Conservation (phyloP, 83 land plant species). For the Picea abies region DNA sequence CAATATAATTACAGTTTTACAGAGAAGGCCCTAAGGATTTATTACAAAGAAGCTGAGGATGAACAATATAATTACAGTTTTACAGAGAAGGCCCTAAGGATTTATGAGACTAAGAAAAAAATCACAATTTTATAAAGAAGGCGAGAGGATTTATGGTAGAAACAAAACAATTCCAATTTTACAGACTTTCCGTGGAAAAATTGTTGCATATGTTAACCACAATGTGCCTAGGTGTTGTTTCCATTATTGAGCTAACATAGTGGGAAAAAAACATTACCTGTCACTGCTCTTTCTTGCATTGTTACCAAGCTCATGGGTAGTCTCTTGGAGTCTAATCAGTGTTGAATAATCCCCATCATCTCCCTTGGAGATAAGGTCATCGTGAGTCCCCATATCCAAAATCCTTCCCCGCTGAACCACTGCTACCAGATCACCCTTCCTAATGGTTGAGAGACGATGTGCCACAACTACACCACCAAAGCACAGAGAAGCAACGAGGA, state of each 20-base stretch:
- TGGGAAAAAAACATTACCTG: slow-evolving; percentile 22
- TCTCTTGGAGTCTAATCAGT: slow-evolving; percentile 67
- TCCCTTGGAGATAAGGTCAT: slow-evolving; percentile 68
- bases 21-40: too few species aligned
- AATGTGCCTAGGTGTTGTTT: not conserved
- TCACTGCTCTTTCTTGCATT: slow-evolving; percentile 72
- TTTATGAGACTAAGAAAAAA: too few species aligned
- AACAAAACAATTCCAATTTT: not conserved
- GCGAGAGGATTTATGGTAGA: too few species aligned
- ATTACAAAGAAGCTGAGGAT: too few species aligned
- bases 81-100: too few species aligned
- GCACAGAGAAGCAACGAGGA: too few species aligned
- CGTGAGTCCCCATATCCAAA: slow-evolving; percentile 70
- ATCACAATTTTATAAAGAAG: too few species aligned
- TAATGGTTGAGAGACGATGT: slow-evolving; percentile 82
- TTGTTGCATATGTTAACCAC: not conserved
- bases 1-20: too few species aligned
- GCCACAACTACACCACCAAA: slow-evolving; percentile 59
- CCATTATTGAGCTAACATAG: not conserved
- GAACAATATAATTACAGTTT: too few species aligned
- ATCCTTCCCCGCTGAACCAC: slow-evolving; percentile 68
- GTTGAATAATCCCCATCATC: slow-evolving; percentile 63
- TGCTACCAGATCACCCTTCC: slow-evolving; percentile 74
- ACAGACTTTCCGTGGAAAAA: too few species aligned
- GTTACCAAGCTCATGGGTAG: slow-evolving; percentile 57